Conservation (phyloP, 192 early-diverging fungal species). For the Glomus cerebriforme region DNA sequence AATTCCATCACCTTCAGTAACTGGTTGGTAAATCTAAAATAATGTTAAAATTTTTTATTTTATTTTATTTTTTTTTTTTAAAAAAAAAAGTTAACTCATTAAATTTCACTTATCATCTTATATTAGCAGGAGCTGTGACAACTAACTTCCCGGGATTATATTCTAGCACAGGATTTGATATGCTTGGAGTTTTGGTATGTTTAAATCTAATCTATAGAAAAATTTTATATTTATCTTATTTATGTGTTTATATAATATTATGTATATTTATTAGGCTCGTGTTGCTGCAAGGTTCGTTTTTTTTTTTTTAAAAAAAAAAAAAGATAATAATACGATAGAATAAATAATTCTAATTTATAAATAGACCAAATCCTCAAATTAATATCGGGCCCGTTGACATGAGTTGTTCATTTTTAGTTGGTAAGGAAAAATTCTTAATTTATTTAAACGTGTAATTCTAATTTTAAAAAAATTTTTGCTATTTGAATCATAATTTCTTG, state of each 20-base stretch:
- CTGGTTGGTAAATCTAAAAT: not conserved
- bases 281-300: slow-evolving; percentile 13
- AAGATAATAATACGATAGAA: not conserved
- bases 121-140: not conserved
- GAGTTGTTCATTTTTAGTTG: slow-evolving; percentile 56
- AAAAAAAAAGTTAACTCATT: too few relatives aligned
- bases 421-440: not conserved
- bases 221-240: not conserved
- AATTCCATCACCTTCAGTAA: not conserved
- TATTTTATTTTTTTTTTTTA: not conserved
- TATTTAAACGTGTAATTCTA: not conserved
- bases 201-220: not conserved
- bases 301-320: not conserved
- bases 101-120: not conserved
- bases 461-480: not conserved
- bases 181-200: slow-evolving; percentile 42
- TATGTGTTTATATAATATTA: not conserved
- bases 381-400: slow-evolving; percentile 62
- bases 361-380: slow-evolving; percentile 59
- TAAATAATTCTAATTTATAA: not conserved
- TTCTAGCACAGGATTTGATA: slow-evolving; percentile 54
- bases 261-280: slow-evolving; percentile 1
- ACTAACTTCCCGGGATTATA: slow-evolving; percentile 44
- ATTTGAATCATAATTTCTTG: not conserved
- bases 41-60: not conserved